These are phyloP conservation scores for Fomes fomentarius DNA, from an alignment of 1,284 basidiomycete species.

Conservation along the genomic window DNA sequence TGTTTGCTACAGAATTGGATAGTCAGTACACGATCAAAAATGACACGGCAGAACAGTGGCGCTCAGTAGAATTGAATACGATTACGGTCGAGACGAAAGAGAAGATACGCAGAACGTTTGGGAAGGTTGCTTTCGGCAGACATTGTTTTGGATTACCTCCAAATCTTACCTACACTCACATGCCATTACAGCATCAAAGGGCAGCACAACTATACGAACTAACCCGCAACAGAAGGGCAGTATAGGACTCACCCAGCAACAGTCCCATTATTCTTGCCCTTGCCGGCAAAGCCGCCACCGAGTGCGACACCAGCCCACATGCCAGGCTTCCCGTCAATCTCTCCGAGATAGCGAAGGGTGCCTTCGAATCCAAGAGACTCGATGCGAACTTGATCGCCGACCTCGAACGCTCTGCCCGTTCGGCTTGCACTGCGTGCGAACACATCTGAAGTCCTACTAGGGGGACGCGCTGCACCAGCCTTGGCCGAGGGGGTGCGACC, in stretches of 20 bases:
- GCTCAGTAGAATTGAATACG: too few species aligned
- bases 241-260: slow-evolving; percentile 76
- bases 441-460: slow-evolving; percentile 66
- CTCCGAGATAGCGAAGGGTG: slow-evolving; percentile 75
- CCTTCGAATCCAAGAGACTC: slow-evolving; percentile 89
- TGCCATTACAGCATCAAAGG: neutral
- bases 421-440: slow-evolving; percentile 50
- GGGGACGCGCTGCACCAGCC: slow-evolving; percentile 50
- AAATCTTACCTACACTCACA: neutral
- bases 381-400: slow-evolving; percentile 83
- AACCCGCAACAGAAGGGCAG: neutral
- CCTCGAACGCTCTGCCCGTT: slow-evolving; percentile 52
- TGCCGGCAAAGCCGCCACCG: slow-evolving; percentile 83
- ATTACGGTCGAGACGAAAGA: neutral
- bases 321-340: slow-evolving; percentile 85
- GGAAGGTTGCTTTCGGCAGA: too few species aligned
- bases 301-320: slow-evolving; percentile 92
- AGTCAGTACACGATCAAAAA: neutral
- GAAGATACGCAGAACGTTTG: neutral
- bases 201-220: neutral
- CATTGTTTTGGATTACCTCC: too few species aligned
- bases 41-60: neutral
- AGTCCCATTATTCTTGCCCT: slow-evolving; percentile 94
- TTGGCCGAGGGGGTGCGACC: slow-evolving; percentile 58
- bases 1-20: slow-evolving; percentile 52